Percentiles rank a stretch among this genome's conserved stretches.
phyloP scores from a whole-genome alignment of 2,329 filamentous ascomycete species.

The Clonostachys rosea region DNA sequence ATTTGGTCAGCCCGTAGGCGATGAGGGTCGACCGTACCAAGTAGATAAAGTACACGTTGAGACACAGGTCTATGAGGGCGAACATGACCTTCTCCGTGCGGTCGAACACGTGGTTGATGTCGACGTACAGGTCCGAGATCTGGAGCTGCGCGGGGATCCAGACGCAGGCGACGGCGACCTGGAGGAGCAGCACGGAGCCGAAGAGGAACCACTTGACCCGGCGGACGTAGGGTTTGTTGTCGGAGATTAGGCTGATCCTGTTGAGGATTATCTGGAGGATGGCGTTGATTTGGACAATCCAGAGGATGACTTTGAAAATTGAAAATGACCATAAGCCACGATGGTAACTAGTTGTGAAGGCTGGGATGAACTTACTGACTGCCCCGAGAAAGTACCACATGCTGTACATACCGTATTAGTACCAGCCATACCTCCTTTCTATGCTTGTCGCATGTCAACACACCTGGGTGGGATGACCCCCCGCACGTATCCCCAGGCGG shows the following conservation, averaged over 20 bases:
- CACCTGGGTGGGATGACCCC: conserved; percentile 13
- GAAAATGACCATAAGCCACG: neutral
- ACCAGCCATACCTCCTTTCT: neutral
- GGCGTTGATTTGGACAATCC: conserved; percentile 40
- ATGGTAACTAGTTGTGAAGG: neutral
- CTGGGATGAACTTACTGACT: neutral
- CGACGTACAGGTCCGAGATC: conserved; percentile 29
- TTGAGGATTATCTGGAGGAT: conserved; percentile 52
- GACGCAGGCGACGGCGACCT: conserved; percentile 47
- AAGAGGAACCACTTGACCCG: conserved; percentile 39
- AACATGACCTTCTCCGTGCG: conserved; percentile 46
- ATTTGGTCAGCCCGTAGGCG: conserved; percentile 40
- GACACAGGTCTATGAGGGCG: conserved; percentile 35
- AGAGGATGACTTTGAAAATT: conserved; percentile 8
- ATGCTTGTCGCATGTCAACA: neutral
- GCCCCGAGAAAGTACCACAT: neutral
- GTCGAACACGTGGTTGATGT: conserved; percentile 46
- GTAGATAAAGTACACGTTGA: conserved; percentile 46
- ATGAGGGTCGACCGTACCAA: conserved; percentile 38
- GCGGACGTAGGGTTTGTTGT: conserved; percentile 23
- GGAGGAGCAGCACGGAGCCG: conserved; percentile 37
- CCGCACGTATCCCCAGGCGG: conserved; percentile 27
- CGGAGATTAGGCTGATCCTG: conserved; percentile 39
- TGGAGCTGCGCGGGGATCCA: conserved; percentile 48
- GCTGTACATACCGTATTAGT: neutral